phyloP scores from a whole-genome alignment of 495 filamentous ascomycete species.

The Penicillium arizonense region DNA sequence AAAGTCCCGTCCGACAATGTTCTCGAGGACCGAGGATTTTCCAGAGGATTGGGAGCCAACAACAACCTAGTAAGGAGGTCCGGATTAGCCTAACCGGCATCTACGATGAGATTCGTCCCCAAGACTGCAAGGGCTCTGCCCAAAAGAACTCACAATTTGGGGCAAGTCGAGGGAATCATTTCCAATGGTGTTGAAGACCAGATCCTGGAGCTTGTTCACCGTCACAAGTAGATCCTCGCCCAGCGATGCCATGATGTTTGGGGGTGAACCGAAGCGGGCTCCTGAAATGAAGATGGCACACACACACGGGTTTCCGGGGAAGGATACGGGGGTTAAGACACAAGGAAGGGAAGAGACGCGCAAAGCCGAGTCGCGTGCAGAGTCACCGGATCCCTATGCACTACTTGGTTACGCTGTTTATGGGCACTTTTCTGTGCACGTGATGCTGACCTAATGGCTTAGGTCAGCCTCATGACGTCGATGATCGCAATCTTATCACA shows the following conservation, averaged over 20 bases:
- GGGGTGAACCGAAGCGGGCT: neutral
- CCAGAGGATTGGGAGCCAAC: constrained; percentile 98
- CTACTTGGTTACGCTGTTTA: constrained; percentile 16
- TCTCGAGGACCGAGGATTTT: constrained; percentile 99
- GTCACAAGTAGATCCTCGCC: constrained; percentile 90
- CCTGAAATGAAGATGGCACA: neutral
- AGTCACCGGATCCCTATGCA: constrained; percentile 4
- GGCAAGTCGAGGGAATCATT: constrained; percentile 97
- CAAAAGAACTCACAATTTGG: constrained; percentile 78
- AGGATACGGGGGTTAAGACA: neutral
- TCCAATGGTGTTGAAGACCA: constrained; percentile 99
- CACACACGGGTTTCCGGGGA: constrained; percentile 1
- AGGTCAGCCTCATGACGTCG: constrained; percentile 11
- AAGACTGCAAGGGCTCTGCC: neutral
- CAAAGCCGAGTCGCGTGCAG: constrained; percentile 7
- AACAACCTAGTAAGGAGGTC: constrained; percentile 66
- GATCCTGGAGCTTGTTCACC: constrained; percentile 95
- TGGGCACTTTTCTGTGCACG: constrained; percentile 21
- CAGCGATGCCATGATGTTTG: constrained; percentile 59
- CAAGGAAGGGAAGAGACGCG: neutral
- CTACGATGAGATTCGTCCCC: neutral
- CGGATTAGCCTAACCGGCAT: constrained; percentile 12
- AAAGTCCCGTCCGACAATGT: constrained; percentile 97
- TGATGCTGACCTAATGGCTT: constrained; percentile 19
- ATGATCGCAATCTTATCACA: neutral